Evolutionary conservation across 1,139 yeast genomes (phyloP).

Genomic region (Pichia inconspicua): DNA sequence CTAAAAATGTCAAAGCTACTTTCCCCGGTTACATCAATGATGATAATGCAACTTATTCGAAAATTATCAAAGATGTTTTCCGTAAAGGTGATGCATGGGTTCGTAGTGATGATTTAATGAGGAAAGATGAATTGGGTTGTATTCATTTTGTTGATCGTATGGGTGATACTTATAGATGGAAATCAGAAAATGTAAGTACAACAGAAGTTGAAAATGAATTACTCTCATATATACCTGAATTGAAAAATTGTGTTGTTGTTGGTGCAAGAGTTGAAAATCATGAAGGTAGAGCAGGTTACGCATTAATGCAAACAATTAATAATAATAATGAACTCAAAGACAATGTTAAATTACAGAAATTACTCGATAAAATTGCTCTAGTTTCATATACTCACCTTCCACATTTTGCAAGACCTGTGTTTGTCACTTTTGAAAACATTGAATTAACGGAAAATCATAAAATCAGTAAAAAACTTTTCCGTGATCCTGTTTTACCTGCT

Average conservation of each 20-base stretch:
- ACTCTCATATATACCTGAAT: slow-evolving; percentile 34
- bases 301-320: slow-evolving; percentile 55
- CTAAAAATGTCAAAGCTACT: slow-evolving; percentile 56
- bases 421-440: slow-evolving; percentile 62
- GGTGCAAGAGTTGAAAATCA: slow-evolving; percentile 83
- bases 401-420: slow-evolving; percentile 82
- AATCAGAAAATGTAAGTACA: slow-evolving; percentile 90
- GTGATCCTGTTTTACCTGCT: slow-evolving; percentile 69
- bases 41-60: slow-evolving; percentile 68
- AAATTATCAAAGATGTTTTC: slow-evolving; percentile 66
- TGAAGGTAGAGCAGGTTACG: slow-evolving; percentile 95
- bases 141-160: slow-evolving; percentile 84
- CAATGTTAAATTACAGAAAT: slow-evolving; percentile 25
- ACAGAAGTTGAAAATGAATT: slow-evolving; percentile 81
- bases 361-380: slow-evolving; percentile 32
- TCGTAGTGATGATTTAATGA: slow-evolving; percentile 79
- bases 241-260: slow-evolving; percentile 74
- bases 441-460: slow-evolving; percentile 78
- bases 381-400: slow-evolving; percentile 52
- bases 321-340: slow-evolving; percentile 28
- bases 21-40: slow-evolving; percentile 90
- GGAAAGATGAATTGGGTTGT: slow-evolving; percentile 58
- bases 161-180: slow-evolving; percentile 97
- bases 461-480: slow-evolving; percentile 69
- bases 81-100: slow-evolving; percentile 87